These are phyloP conservation scores for Penicillium odoratum DNA, from an alignment of 495 filamentous ascomycete genomes.

Conservation along the genomic window DNA sequence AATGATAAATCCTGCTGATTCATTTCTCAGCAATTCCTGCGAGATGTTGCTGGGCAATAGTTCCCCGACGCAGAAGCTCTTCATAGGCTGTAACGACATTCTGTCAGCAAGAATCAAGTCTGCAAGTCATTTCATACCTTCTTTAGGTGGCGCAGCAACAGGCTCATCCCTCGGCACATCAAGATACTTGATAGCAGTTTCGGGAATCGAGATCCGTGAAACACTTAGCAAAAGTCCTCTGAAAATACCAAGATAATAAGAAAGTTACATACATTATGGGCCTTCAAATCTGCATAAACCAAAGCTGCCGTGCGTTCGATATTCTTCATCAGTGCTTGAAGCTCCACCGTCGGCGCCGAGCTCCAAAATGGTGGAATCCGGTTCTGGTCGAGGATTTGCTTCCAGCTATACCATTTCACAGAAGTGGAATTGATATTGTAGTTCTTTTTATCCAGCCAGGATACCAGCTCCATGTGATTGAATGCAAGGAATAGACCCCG, in stretches of 20 bases:
- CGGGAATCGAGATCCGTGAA: not conserved
- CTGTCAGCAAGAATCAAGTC: not conserved
- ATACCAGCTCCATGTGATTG: slow-evolving; percentile 19
- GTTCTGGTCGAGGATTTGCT: slow-evolving; percentile 2
- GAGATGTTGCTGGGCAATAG: slow-evolving; percentile 5
- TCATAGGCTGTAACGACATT: slow-evolving; percentile 5
- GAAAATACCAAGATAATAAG: not conserved
- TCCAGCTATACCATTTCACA: slow-evolving; percentile 19
- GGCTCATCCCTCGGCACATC: slow-evolving; percentile 12
- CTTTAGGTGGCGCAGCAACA: slow-evolving; percentile 5
- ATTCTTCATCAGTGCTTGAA: slow-evolving; percentile 7
- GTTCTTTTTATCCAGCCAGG: slow-evolving; percentile 14
- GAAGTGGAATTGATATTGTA: slow-evolving; percentile 15
- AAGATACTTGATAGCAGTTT: slow-evolving; percentile 9
- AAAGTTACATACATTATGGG: slow-evolving; percentile 11
- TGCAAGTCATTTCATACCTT: slow-evolving; percentile 6
- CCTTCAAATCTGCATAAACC: slow-evolving; percentile 17
- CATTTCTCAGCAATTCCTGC: not conserved
- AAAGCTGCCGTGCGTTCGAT: slow-evolving; percentile 11
- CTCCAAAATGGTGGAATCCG: not conserved
- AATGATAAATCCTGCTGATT: not conserved
- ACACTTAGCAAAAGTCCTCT: not conserved
- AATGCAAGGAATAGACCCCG: slow-evolving; percentile 19
- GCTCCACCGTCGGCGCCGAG: slow-evolving; percentile 3
- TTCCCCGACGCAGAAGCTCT: slow-evolving; percentile 12